phyloP scores from a whole-genome alignment of 2,329 filamentous ascomycete genomes.

The Orbilia oligospora region DNA sequence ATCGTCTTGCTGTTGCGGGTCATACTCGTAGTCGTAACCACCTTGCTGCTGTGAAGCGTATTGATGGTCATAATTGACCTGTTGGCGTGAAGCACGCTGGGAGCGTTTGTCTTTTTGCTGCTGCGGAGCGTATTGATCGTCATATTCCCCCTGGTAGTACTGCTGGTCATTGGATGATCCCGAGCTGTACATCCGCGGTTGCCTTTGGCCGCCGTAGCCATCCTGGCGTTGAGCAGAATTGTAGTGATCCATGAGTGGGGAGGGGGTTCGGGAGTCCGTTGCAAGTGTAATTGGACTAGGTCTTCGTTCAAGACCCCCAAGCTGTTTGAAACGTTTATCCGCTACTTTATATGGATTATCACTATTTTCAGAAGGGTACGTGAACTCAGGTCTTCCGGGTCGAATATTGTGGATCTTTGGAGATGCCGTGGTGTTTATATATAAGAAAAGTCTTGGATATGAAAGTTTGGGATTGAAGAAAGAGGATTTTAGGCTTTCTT shows the following conservation, averaged over 20 bases:
- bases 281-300: constrained; percentile 18
- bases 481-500: neutral
- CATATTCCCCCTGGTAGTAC: neutral
- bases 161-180: neutral
- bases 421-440: constrained; percentile 25
- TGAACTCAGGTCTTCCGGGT: constrained; percentile 29
- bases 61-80: too few relatives aligned
- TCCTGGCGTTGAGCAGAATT: neutral
- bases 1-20: neutral
- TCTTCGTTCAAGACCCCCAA: constrained; percentile 13
- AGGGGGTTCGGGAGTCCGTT: constrained; percentile 34
- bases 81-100: too few relatives aligned
- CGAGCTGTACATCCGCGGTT: neutral
- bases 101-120: neutral
- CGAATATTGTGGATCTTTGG: neutral
- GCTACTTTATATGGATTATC: neutral
- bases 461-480: neutral
- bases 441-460: neutral
- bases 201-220: neutral
- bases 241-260: constrained; percentile 42
- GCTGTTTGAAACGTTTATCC: constrained; percentile 29
- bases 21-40: neutral
- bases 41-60: neutral
- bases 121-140: constrained; percentile 3
- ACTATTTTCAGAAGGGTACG: constrained; percentile 16